Evolutionary conservation across 1,139 yeast genomes (phyloP), one percentile per base, ranked within the genome.

Genomic region (Taphrina pruni): DNA sequence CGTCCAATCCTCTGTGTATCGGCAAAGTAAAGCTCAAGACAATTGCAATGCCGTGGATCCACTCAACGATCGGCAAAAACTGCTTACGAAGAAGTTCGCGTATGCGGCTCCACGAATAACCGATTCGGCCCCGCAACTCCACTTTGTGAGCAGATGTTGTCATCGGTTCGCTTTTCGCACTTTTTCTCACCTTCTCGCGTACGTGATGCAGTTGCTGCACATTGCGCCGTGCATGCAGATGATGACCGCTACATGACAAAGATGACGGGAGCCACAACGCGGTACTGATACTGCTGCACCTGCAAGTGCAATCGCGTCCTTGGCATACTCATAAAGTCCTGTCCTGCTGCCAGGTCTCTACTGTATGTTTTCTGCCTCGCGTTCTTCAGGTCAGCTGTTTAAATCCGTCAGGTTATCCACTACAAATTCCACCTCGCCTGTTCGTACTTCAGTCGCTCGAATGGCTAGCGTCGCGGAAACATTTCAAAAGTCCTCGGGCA

Each of bases 401-500:
- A 50, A 50, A 32, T 7, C 36, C 8, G n/a, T 50, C 36, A 50
- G 54, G 20, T 8, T 35, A 7, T 9, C n/a, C 3, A 26, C n/a
- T 11, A 11, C 54, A 32, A 50, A 50, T 7, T 21, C 54, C 12
- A 11, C 54, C 54, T 2, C n/a, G 2, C 36, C 20, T 1, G 5
- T 26, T 11, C 54, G 54, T 50, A 11, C 8, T 50, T 35, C 11
- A 8, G 36, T 50, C 3, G 54, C 54, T 50, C 41, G 58, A 54
- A 54, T 54, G 58, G 43, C 43, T 35, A 36, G 43, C 11, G n/a
- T 54, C 6, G 41, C 58, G 21, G 43, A 58, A 17, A 46, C 64
- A 11, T 60, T 60, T 54, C 45, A 60, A 35, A 38, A 60, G n/a
- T 48, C 66, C 20, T 62, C 66, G 12, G 66, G 66, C 39, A 45